Evolutionary conservation across 768 basidiomycete species (phyloP), one percentile per base, ranked within the genome.

Genomic region (Termitomyces sp.): DNA sequence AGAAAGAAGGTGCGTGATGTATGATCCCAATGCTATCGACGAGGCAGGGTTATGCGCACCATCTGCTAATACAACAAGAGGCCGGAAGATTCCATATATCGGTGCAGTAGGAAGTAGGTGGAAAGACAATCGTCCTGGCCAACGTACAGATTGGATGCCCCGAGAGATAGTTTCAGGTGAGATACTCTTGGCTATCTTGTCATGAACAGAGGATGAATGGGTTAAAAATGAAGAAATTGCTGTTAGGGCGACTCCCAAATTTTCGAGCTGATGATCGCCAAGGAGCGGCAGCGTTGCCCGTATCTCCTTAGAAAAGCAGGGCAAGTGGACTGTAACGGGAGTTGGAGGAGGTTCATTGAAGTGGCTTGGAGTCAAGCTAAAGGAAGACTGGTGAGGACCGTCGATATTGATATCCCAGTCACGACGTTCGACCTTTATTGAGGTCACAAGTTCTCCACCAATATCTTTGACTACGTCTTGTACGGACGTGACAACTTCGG

Each of bases 21-120:
- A 98, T 2, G 74, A 66, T 7, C 84, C 78, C 11, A 98, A 81
- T 0, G 81, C 80, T 27, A 68, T 60, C 0, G 93, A 80, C 0
- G 93, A 93, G 6, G 91, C 86, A 7, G 85, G 72, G 66, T 98
- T 99, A 68, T 98, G 97, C 0, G 97, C 96, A 3, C 97, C 97
- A 64, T 99, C 97, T 5, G 87, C 88, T 12, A 98, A 78, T 12
- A 95, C 70, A 7, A 79, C 57, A 9, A 70, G 57, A 7, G 57
- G 52, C 18, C 56, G 39, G 12, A 41, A 23, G 15, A 58, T 41
- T 63, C 54, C 32, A 44, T 33, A 11, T 58, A 51, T n/a, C 68
- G 56, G 54, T 27, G 16, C 27, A 46, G 42, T 32, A 23, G 60
- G 64, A 56, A 79, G 41, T 3, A 61, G 58, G 56, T 83, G 82